Percentiles rank a stretch among this genome's conserved stretches.
phyloP scores from a whole-genome alignment of 345 rosid species.

The Angophora floribunda region DNA sequence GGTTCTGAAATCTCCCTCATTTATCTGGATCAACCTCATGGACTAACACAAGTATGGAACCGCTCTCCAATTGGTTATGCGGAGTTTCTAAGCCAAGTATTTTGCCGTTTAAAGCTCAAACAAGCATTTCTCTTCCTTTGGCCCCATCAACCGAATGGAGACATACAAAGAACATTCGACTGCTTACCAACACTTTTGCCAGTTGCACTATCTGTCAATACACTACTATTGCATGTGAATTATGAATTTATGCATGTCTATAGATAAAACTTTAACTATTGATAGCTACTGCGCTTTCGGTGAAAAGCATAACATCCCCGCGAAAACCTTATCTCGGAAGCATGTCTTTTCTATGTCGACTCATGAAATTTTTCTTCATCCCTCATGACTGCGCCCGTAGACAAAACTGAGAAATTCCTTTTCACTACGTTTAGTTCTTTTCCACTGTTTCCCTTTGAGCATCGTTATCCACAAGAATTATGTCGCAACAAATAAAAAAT shows the following conservation, averaged over 20 bases:
- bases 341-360: neutral
- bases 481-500: neutral
- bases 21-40: neutral
- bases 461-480: neutral
- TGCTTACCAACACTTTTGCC: neutral
- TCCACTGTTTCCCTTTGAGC: neutral
- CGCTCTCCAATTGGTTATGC: neutral
- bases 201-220: neutral
- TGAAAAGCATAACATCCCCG: neutral
- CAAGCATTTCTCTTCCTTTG: neutral
- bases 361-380: neutral
- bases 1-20: neutral
- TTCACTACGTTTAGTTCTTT: neutral
- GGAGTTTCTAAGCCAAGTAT: neutral
- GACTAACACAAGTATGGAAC: neutral
- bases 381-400: neutral
- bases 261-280: neutral
- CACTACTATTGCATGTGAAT: neutral
- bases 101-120: neutral
- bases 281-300: neutral
- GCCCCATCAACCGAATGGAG: neutral
- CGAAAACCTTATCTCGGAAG: neutral
- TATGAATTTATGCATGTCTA: neutral
- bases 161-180: neutral
- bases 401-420: neutral